Base-by-base conservation (phyloP, 1,139 yeast genomes). In the Blastobotrys persicus region DNA sequence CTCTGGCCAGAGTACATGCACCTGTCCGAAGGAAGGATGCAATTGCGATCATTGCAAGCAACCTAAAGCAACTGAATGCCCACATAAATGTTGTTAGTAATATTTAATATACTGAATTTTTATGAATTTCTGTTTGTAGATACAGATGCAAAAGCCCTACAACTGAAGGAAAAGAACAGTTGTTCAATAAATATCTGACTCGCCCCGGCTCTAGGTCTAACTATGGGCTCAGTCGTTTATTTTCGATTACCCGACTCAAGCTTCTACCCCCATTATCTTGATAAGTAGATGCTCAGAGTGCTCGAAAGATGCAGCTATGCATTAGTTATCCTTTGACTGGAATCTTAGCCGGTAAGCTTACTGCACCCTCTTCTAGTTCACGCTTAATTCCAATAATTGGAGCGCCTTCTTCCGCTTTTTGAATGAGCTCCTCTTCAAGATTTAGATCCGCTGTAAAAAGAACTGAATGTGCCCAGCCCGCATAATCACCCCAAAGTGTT, bases 381-480 rank as follows among this genome's bases (percentile, higher is more conserved):
- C 45, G 37, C 45, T 42, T 42, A 18, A 32, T 28, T 5, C 34
- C 39, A 4, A 14, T 32, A 14, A 12, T n/a, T 11, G 37, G 37
- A 6, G 12, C 31, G 31, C 31, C 12, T 26, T 26, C 42, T 9
- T 23, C 28, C 14, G 17, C 44, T 23, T 45, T 9, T 16, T 34
- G 13, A 5, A 14, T 28, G 19, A 7, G 31, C 18, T 6, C 23
- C 20, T 3, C 20, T 32, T 34, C 37, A 9, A 49, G 41, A 33
- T 49, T 46, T 31, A 91, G 74, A 63, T 89, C 97, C 5, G 91
- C 88, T 0, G 97, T 84, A 68, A 91, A 92, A 52, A 91, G 73
- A 11, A 91, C 91, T 13, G 92, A 85, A 62, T 91, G 98, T 0
- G 98, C 98, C 98, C 98, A 92, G 0, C 98, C 98, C 3, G 98